Percentiles rank a stretch among this genome's conserved stretches.
phyloP scores from a whole-genome alignment of 768 basidiomycete species.

The Candolleomyces efflorescens region DNA sequence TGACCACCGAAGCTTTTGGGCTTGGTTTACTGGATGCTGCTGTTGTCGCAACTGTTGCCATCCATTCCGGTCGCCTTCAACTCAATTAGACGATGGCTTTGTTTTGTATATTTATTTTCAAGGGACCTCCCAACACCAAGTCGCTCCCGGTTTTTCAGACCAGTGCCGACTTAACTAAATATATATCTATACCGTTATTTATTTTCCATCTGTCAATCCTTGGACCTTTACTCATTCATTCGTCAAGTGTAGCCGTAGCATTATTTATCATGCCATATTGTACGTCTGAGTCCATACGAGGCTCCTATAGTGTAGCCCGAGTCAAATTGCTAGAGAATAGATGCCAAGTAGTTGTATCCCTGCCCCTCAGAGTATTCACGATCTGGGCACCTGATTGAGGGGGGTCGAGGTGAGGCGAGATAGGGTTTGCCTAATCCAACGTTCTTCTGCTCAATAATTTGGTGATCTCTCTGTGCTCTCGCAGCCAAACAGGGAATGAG shows the following conservation, averaged over 20 bases:
- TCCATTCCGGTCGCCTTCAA: slow-evolving; percentile 45
- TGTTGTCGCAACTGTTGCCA: slow-evolving; percentile 40
- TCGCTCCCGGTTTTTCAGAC: neutral
- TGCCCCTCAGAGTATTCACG: no score
- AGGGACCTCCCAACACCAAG: neutral
- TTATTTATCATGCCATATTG: no score
- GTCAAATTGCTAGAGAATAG: no score
- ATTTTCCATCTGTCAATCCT: neutral
- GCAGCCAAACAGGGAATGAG: slow-evolving; percentile 81
- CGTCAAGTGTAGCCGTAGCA: no score
- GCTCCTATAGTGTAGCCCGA: no score
- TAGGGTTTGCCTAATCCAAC: slow-evolving; percentile 43
- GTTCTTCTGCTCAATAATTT: slow-evolving; percentile 64
- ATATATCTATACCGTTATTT: neutral
- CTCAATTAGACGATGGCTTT: slow-evolving; percentile 29
- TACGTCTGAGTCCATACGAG: no score
- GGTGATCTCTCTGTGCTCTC: slow-evolving; percentile 80
- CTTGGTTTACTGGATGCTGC: slow-evolving; percentile 40
- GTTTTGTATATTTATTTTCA: neutral
- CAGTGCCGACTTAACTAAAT: neutral
- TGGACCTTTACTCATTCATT: neutral
- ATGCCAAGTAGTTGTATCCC: no score
- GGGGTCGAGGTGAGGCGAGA: neutral
- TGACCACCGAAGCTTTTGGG: slow-evolving; percentile 43
- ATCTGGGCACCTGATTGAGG: no score